phyloP scores from a whole-genome alignment of 176 grass and related monocot genomes.

The Saccharum officinarum region DNA sequence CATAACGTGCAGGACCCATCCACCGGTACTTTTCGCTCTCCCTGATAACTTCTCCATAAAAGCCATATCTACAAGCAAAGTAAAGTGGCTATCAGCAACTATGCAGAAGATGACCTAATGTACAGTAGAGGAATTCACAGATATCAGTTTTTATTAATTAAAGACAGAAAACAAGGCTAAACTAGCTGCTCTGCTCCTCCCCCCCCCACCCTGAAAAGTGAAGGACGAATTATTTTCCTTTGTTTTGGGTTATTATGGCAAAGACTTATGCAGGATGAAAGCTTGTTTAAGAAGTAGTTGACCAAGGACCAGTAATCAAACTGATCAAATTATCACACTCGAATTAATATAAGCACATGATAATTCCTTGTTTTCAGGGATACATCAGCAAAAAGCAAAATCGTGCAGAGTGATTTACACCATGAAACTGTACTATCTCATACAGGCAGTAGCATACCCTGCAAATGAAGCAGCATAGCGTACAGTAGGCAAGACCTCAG shows the following conservation, averaged over 20 bases:
- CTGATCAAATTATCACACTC: background rate
- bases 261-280: background rate
- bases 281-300: background rate
- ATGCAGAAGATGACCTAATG: slow-evolving; percentile 7
- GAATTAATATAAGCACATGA: background rate
- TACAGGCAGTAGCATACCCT: slow-evolving; percentile 56
- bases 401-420: background rate
- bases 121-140: background rate
- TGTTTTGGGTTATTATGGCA: background rate
- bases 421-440: background rate
- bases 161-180: background rate
- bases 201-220: too few relatives aligned
- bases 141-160: background rate
- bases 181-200: too few relatives aligned
- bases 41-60: slow-evolving; percentile 97
- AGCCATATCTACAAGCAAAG: slow-evolving; percentile 72
- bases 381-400: background rate
- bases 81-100: slow-evolving; percentile 17
- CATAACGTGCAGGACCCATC: slow-evolving; percentile 94
- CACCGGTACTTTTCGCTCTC: slow-evolving; percentile 91
- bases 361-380: background rate
- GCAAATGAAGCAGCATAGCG: slow-evolving; percentile 92
- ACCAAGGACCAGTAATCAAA: background rate
- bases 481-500: slow-evolving; percentile 65
- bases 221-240: background rate